phyloP scores from a whole-genome alignment of 352 stramenopile genomes.

The Phytophthora pinifolia region DNA sequence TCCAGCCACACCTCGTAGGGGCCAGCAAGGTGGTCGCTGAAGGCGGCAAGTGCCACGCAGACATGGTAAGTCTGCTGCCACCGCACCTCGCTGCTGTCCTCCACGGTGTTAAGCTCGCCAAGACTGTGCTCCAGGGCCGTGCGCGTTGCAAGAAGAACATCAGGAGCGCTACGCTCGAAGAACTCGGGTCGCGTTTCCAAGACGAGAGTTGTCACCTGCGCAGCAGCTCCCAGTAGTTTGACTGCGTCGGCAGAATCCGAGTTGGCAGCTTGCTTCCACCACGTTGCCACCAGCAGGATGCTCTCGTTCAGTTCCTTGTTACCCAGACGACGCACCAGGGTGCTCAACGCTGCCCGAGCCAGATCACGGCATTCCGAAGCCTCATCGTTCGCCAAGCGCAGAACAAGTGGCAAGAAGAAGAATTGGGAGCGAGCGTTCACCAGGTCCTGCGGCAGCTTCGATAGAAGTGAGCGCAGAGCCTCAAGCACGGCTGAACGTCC shows the following conservation, averaged over 20 bases:
- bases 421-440: conserved; percentile 93
- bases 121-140: conserved; percentile 41
- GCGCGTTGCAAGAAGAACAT: conserved; percentile 43
- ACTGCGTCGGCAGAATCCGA: conserved; percentile 38
- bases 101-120: conserved; percentile 39
- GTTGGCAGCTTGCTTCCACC: conserved; percentile 64
- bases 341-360: conserved; percentile 76
- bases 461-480: conserved; percentile 86
- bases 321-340: conserved; percentile 87
- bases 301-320: conserved; percentile 91
- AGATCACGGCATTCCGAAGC: conserved; percentile 86
- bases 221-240: conserved; percentile 68
- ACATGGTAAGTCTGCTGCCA: conserved; percentile 74
- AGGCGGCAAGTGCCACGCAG: conserved; percentile 60
- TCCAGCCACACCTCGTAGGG: conserved; percentile 69
- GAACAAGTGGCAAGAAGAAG: conserved; percentile 95
- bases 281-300: conserved; percentile 86
- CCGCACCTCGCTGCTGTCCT: conserved; percentile 44
- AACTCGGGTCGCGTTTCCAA: conserved; percentile 77
- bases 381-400: conserved; percentile 96
- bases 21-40: conserved; percentile 60
- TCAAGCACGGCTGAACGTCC: conserved; percentile 92
- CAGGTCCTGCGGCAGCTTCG: conserved; percentile 91
- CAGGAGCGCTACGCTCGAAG: conserved; percentile 56
- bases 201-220: conserved; percentile 75